Evolutionary conservation across 2,329 filamentous ascomycete genomes (phyloP), one percentile per base, ranked within the genome.

Genomic region (Thyridium curvatum): DNA sequence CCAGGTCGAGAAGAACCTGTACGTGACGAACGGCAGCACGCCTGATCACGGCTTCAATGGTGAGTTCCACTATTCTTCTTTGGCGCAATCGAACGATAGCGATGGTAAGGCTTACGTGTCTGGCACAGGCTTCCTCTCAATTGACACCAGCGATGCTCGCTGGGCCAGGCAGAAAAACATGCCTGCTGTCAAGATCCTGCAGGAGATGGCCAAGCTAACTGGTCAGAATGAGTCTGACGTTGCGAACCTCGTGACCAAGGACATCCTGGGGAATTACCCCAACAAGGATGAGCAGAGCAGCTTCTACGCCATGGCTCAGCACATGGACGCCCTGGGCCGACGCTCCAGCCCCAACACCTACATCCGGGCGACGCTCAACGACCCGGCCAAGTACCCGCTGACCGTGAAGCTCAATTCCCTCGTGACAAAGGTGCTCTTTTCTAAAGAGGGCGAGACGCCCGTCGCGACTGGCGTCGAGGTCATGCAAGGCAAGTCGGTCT

Each of bases 1-100:
- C 31, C 65, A 62, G 45, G 46, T 75, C 21, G 71, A 76, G 52
- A 59, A 62, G 42, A 64, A 64, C 53, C 45, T 55, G 12, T 72
- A 75, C 30, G 40, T 55, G 15, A 49, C 53, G 3, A 47, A 50
- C 16, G 48, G 49, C 21, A 26, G 21, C 9, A 51, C 48, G 8
- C 31, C 45, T 12, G 55, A 54, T 6, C 57, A 60, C 41, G 57
- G 57, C 8, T 58, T 51, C 31, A 41, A 35, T 18, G 30, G 21
- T 26, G 21, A 26, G 21, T 26, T 26, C 10, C 10, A 10, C n/a
- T n/a, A n/a, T n/a, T n/a, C n/a, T n/a, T n/a, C n/a, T n/a, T n/a
- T n/a, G n/a, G n/a, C n/a, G n/a, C n/a, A n/a, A n/a, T n/a, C n/a
- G n/a, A n/a, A n/a, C n/a, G 10, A 10, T 26, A 26, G 21, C 10